Evolutionary conservation across 2,329 filamentous ascomycete genomes (phyloP), one percentile per base, ranked within the genome.

Genomic region (Albifimbria verrucaria): DNA sequence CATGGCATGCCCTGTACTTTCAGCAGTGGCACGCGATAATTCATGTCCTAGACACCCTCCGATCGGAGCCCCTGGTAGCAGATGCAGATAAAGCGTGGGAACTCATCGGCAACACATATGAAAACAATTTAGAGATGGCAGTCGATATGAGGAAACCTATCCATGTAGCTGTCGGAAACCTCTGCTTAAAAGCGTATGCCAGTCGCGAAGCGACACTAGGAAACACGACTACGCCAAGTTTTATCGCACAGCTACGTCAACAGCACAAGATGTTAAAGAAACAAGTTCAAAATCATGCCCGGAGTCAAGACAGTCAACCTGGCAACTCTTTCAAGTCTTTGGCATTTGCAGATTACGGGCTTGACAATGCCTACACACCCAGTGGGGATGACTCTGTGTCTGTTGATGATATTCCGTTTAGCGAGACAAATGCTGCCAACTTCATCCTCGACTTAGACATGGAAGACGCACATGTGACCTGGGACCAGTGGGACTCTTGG

Each of bases 11-110:
- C 12, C 7, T 36, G 20, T 50, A 50, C 20, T 32, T 50, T 7
- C 20, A 39, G 48, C 48, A 50, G 32, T 50, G 48, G 48, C 48
- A 43, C 23, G 48, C 48, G 22, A 23, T 50, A 11, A 50, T 50
- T 20, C 48, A 44, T 23, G 36, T 50, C 4, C 48, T 50, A 7
- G 48, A 50, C 36, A 50, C 32, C 15, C 48, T 50, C 17, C 48
- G 48, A n/a, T 28, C 48, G 7, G 23, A 44, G 6, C 48, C 48
- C 9, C 18, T 50, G 12, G 25, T 24, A 2, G 6, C 48, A 2
- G 48, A 20, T 46, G 26, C 48, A 7, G 15, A 7, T 32, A 32
- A 32, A 32, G 26, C 26, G 15, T 32, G 26, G 26, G 26, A 15
- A 7, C 26, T 32, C n/a, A 15, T 32, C 26, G 26, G 9, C 15